These are phyloP conservation scores for Colletotrichum siamense DNA, from an alignment of 2,329 filamentous ascomycete species.

Conservation along the genomic window DNA sequence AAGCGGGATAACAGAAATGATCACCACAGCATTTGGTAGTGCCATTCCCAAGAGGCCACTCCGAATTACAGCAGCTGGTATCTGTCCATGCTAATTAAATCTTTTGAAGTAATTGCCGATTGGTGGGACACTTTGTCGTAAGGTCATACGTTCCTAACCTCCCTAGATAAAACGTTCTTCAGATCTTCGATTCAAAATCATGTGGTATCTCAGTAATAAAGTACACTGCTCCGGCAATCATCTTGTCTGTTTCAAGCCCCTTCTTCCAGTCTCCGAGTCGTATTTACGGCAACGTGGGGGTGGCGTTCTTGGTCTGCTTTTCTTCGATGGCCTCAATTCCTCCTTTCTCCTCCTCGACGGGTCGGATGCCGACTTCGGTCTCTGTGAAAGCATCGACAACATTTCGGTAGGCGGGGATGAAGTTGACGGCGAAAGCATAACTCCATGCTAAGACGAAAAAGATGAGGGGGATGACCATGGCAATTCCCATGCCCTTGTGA, in stretches of 20 bases:
- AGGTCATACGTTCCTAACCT: not conserved
- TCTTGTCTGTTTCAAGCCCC: no score
- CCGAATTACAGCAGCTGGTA: not conserved
- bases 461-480: conserved; percentile 69
- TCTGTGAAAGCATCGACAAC: conserved; percentile 64
- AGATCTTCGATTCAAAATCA: not conserved
- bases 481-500: conserved; percentile 51
- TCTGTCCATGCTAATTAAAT: not conserved
- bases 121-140: not conserved
- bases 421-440: conserved; percentile 69
- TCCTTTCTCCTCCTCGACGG: conserved; percentile 17
- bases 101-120: not conserved
- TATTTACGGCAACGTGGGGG: not conserved
- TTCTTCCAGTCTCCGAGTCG: no score
- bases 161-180: not conserved
- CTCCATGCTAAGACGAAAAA: conserved; percentile 64
- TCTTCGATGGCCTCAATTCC: conserved; percentile 10
- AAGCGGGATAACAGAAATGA: not conserved
- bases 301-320: conserved; percentile 1
- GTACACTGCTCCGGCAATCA: not conserved
- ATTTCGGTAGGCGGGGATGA: conserved; percentile 66
- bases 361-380: conserved; percentile 46
- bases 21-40: not conserved
- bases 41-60: not conserved
- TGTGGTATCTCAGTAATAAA: not conserved